Conservation (phyloP, 805 yeast species). For the Myxozyma sirexii region DNA sequence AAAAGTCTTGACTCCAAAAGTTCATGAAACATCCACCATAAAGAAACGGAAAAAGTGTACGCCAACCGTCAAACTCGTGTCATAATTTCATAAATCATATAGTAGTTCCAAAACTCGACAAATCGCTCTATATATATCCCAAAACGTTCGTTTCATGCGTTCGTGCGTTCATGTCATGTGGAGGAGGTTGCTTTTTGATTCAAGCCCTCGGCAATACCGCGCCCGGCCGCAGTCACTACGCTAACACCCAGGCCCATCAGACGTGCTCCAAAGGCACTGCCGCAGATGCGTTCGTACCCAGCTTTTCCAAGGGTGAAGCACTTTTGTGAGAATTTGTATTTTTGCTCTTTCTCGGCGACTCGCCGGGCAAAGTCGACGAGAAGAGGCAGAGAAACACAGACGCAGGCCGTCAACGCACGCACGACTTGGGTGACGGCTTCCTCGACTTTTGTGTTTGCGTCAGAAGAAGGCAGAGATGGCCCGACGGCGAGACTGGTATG, state of each 20-base stretch:
- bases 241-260: constrained; percentile 1
- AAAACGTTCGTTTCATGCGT: too few relatives aligned
- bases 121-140: too few relatives aligned
- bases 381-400: constrained; percentile 17
- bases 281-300: constrained; percentile 14
- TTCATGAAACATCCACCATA: too few relatives aligned
- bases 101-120: background rate
- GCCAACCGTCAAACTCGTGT: too few relatives aligned
- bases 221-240: constrained; percentile 18
- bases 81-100: background rate
- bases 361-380: constrained; percentile 13
- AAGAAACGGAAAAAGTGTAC: too few relatives aligned
- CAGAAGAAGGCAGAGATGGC: background rate
- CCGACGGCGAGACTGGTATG: background rate
- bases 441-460: constrained; percentile 2
- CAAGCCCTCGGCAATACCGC: constrained; percentile 25
- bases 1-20: too few relatives aligned
- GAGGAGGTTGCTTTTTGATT: background rate
- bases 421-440: constrained; percentile 13
- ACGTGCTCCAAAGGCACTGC: constrained; percentile 13
- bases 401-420: constrained; percentile 13
- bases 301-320: constrained; percentile 3
- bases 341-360: constrained; percentile 18
- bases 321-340: constrained; percentile 20
- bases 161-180: too few relatives aligned